Evolutionary conservation across 75 land plant genomes (phyloP), one percentile per base, ranked within the genome.

Genomic region (Picea sitchensis): DNA sequence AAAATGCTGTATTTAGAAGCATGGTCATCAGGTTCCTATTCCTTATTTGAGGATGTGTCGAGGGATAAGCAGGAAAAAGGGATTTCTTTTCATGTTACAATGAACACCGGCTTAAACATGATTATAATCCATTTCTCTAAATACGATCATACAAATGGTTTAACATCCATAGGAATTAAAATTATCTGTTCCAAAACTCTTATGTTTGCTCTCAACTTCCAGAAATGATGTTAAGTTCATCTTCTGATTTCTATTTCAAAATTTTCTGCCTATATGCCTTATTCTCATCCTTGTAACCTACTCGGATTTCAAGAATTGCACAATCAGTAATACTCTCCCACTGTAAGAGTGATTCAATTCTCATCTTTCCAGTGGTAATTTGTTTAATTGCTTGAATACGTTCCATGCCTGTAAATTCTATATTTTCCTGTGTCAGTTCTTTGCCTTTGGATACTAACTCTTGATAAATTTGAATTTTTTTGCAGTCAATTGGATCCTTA

Each of bases 401-500:
- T 67, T 36, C 41, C 18, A 32, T 34, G 71, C 18, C 18, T 34
- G 18, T 36, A 36, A 64, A 65, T 20, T 78, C 32, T 32, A 64
- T 78, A 34, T 78, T 64, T 34, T 61, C 54, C 32, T 17, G 9
- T 61, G 34, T 78, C 23, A 6, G n/a, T 79, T 69, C 26, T 80
- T 31, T 20, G 15, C 41, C n/a, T 59, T 44, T 81, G 78, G 63
- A 47, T 36, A 63, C 17, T 59, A 58, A 36, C 71, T 65, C 41
- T 20, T 56, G 58, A 68, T 18, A 79, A 67, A 14, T 77, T 54
- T 30, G 15, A 59, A 11, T 67, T 36, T 77, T 76, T 54, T 65
- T 85, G 80, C 93, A 92, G 94, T 87, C 82, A 38, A 87, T 93
- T 73, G 90, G 90, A 14, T 85, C 88, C 13, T 68, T 93, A 26